Conservation (phyloP, 805 yeast genomes). For the Phaffomyces thermotolerans region DNA sequence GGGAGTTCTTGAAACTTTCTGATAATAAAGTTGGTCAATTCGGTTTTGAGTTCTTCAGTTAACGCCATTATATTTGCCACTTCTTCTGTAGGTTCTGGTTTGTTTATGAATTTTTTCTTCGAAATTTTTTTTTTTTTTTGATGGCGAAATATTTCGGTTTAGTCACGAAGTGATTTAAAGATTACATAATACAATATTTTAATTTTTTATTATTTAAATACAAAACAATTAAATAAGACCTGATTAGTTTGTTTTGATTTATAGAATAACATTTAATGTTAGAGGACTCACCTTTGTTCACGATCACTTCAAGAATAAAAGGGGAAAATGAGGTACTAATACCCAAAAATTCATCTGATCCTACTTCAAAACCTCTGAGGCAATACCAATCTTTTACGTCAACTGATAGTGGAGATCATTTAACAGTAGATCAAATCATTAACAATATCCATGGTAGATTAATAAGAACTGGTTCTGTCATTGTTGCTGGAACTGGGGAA, state of each 20-base stretch:
- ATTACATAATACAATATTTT: neutral
- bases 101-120: neutral
- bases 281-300: neutral
- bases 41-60: constrained; percentile 29
- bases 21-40: constrained; percentile 37
- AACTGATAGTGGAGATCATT: constrained; percentile 11
- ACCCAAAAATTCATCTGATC: neutral
- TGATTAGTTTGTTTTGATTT: neutral
- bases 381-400: constrained; percentile 20
- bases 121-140: neutral
- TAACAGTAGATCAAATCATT: constrained; percentile 9
- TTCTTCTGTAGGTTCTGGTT: neutral
- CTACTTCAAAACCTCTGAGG: constrained; percentile 3
- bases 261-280: neutral
- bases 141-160: neutral
- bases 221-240: neutral
- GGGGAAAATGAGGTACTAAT: constrained; percentile 3
- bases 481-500: constrained; percentile 39
- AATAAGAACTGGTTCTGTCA: constrained; percentile 29
- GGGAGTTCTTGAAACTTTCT: constrained; percentile 32
- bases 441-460: constrained; percentile 13
- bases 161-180: neutral
- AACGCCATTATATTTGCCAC: constrained; percentile 8
- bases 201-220: too few relatives aligned
- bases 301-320: neutral